Evolutionary conservation across 1,139 yeast genomes (phyloP).

Genomic region (Magnusiomyces suaveolens): DNA sequence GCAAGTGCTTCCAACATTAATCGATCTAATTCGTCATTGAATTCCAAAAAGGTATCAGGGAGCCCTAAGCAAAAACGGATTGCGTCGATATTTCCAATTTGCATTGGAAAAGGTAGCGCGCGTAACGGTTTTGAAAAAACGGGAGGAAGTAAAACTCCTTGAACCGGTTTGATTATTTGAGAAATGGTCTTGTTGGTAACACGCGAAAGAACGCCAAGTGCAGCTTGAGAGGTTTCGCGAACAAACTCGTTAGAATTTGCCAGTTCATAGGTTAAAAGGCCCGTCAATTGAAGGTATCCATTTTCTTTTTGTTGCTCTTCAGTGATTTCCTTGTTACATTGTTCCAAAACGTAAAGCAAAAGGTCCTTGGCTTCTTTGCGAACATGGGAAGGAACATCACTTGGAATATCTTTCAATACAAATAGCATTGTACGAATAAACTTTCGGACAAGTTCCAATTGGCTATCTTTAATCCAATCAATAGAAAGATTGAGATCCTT

Average conservation of each 20-base stretch:
- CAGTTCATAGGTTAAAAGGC: conserved; percentile 81
- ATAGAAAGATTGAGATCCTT: conserved; percentile 59
- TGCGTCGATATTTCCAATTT: conserved; percentile 95
- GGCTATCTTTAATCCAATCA: conserved; percentile 65
- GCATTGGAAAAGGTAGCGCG: conserved; percentile 97
- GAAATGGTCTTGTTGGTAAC: conserved; percentile 62
- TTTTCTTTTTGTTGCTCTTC: conserved; percentile 50
- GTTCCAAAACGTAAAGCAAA: conserved; percentile 52
- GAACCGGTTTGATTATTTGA: conserved; percentile 71
- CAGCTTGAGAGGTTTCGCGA: conserved; percentile 69
- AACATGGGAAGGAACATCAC: conserved; percentile 77
- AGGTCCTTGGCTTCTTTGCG: conserved; percentile 60
- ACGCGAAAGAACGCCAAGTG: conserved; percentile 58
- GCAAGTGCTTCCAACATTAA: conserved; percentile 84
- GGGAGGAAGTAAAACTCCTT: conserved; percentile 74
- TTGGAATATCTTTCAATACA: conserved; percentile 82
- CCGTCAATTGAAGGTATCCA: conserved; percentile 75
- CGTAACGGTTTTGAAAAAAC: conserved; percentile 94
- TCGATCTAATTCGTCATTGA: conserved; percentile 80
- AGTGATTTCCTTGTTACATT: conserved; percentile 52
- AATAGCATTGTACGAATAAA: conserved; percentile 71
- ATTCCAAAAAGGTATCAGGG: conserved; percentile 71
- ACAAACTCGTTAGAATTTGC: conserved; percentile 82
- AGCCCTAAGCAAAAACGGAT: conserved; percentile 79
- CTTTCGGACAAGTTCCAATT: conserved; percentile 69